Evolutionary conservation across 306 rosid genomes (phyloP), one percentile per base, ranked within the genome.

Genomic region (Erythrophleum fordii): DNA sequence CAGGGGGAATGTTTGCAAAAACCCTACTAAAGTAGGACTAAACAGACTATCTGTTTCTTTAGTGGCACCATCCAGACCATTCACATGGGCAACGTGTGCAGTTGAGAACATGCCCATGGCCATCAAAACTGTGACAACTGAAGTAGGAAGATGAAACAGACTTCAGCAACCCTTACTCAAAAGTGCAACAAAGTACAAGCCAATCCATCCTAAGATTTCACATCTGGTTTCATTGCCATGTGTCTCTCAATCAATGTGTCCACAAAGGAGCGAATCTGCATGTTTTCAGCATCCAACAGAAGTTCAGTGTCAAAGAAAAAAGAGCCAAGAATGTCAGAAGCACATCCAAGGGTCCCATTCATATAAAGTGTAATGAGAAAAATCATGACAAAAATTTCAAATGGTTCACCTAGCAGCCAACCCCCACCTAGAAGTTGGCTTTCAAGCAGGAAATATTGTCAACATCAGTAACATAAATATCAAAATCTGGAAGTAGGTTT

Each of bases 251-350:
- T 91, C 88, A 93, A 86, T 81, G 80, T 85, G 83, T 93, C 98
- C 83, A 95, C 98, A 87, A 93, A 95, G 55, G 99, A 85, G 75
- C 96, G 99, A 56, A 89, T 90, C 96, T 95, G 97, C 91, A 91
- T 16, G 69, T 75, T 58, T 73, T 75, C 75, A 80, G 66, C 82
- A 86, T 79, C 68, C 76, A 84, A 72, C 64, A 37, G 76, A 65
- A 73, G 79, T 68, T 78, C 61, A 84, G 83, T 65, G 80, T 81
- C 65, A 13, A 82, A 49, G 69, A 83, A 41, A 48, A 37, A 73
- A 61, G 60, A 9, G 46, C 64, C 14, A 22, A 11, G 14, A 56
- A 53, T 67, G 79, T 59, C 45, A 79, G 86, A 71, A 51, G 76
- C 72, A 80, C 58, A 22, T 49, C 37, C 2, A 65, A 73, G 75